phyloP scores from a whole-genome alignment of 805 yeast genomes.

The Yueomyces sinensis region DNA sequence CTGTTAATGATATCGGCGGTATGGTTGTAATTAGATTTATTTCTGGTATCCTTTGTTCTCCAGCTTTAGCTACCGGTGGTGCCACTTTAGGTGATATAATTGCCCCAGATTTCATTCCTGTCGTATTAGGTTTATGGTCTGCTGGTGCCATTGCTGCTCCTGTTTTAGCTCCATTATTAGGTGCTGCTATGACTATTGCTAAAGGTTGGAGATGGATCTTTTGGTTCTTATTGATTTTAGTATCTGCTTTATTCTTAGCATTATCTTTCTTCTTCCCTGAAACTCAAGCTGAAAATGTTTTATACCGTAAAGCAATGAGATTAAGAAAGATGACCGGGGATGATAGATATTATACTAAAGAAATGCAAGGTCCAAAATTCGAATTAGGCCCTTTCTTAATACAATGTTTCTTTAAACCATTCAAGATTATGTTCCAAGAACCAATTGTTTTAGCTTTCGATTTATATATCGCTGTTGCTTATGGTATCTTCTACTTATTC shows the following conservation, averaged over 20 bases:
- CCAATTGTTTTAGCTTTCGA: conserved; percentile 45
- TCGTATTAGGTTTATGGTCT: conserved; percentile 39
- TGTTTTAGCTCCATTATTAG: conserved; percentile 41
- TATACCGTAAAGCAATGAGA: conserved; percentile 32
- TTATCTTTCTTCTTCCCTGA: conserved; percentile 35
- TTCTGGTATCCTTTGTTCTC: conserved; percentile 42
- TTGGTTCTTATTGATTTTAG: conserved; percentile 34
- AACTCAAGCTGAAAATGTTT: conserved; percentile 31
- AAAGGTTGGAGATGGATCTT: conserved; percentile 42
- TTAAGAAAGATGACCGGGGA: conserved; percentile 44
- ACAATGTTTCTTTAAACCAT: conserved; percentile 34
- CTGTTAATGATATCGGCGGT: conserved; percentile 36
- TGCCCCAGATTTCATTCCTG: conserved; percentile 29
- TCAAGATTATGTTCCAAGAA: conserved; percentile 34
- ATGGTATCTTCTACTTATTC: conserved; percentile 41
- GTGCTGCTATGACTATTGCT: conserved; percentile 36
- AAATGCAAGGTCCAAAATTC: conserved; percentile 24
- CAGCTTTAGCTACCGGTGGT: conserved; percentile 45
- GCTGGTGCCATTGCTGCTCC: conserved; percentile 44
- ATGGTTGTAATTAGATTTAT: conserved; percentile 38
- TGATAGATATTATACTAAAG: conserved; percentile 29
- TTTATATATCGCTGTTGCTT: conserved; percentile 36
- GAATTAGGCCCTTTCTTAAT: conserved; percentile 10
- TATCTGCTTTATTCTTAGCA: conserved; percentile 26
- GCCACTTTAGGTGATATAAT: conserved; percentile 42